These are phyloP conservation scores for Candida neerlandica DNA, from an alignment of 1,139 yeast species.

Conservation along the genomic window DNA sequence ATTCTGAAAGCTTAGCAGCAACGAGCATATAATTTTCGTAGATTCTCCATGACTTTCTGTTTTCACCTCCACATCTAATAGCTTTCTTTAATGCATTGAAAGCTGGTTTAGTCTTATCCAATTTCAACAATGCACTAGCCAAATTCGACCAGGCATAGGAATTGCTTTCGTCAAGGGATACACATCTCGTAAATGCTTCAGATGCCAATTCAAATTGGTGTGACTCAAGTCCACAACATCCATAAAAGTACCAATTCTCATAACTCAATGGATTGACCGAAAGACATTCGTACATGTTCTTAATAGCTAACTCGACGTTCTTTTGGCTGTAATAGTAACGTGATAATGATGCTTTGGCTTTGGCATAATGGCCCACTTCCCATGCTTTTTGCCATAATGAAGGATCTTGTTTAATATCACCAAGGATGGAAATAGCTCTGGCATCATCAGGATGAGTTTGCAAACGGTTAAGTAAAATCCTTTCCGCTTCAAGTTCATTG, in stretches of 20 bases:
- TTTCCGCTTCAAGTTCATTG: slow-evolving; percentile 67
- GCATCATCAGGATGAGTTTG: slow-evolving; percentile 70
- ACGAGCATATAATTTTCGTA: slow-evolving; percentile 87
- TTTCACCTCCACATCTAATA: slow-evolving; percentile 63
- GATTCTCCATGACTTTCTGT: slow-evolving; percentile 78
- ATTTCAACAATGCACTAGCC: slow-evolving; percentile 73
- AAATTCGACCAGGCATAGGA: slow-evolving; percentile 94
- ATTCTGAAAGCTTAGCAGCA: slow-evolving; percentile 76
- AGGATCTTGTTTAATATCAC: slow-evolving; percentile 84
- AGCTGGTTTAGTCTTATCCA: slow-evolving; percentile 72
- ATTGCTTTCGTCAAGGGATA: slow-evolving; percentile 79
- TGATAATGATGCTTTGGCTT: slow-evolving; percentile 85
- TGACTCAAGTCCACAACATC: slow-evolving; percentile 83
- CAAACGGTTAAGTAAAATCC: slow-evolving; percentile 58
- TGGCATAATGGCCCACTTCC: slow-evolving; percentile 79
- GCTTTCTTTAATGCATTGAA: slow-evolving; percentile 83
- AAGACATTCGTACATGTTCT: slow-evolving; percentile 75
- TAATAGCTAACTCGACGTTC: slow-evolving; percentile 58
- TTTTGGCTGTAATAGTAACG: slow-evolving; percentile 61
- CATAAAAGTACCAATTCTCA: slow-evolving; percentile 91
- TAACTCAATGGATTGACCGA: slow-evolving; percentile 73
- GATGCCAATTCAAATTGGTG: slow-evolving; percentile 77
- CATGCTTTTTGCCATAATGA: slow-evolving; percentile 81
- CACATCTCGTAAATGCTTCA: slow-evolving; percentile 92
- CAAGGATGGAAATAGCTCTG: slow-evolving; percentile 80